Base-by-base conservation (phyloP, 1,139 yeast genomes). In the Candida smagusa region DNA sequence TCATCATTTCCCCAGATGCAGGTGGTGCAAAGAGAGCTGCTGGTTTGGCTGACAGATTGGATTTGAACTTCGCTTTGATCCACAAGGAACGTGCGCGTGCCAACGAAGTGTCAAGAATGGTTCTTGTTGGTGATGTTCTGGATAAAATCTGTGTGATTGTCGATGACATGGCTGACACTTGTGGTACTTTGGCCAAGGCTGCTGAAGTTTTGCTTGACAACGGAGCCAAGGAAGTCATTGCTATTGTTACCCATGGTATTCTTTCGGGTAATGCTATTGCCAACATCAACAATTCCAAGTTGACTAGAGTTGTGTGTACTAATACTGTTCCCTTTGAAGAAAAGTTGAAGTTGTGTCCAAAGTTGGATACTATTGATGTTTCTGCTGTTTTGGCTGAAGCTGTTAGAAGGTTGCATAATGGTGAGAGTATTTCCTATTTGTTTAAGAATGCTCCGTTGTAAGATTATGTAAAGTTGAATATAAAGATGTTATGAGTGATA, bases 371-470 rank as follows among this genome's bases (percentile, higher is more conserved):
- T 42, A 74, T 84, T 36, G 94, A 84, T 56, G 77, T 84, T 36
- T 75, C 84, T 53, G 81, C 87, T 11, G 82, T 82, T 12, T 63
- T 84, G 44, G 92, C 90, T 21, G 95, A 84, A 56, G 84, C 90
- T 27, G 78, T 84, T 37, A 77, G 94, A 65, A 77, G 95, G 62
- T 70, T 84, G 49, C 95, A 84, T 54, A 83, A 92, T 58, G 98
- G 98, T 58, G 98, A 92, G 68, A 84, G 95, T 67, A 89, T 89
- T 39, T 85, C 95, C 27, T 90, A 87, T 66, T 72, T 90, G 52
- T 92, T 92, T 65, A 81, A 86, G 47, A 79, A 87, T 61, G 88
- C 59, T 12, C 68, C 69, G 8, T 56, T 58, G 44, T 61, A 50
- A 30, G 22, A 16, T n/a, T 16, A 16, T 16, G 19, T 16, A n/a